These are phyloP conservation scores for Sporothrix pallida DNA, from an alignment of 2,329 filamentous ascomycete species.

Conservation along the genomic window DNA sequence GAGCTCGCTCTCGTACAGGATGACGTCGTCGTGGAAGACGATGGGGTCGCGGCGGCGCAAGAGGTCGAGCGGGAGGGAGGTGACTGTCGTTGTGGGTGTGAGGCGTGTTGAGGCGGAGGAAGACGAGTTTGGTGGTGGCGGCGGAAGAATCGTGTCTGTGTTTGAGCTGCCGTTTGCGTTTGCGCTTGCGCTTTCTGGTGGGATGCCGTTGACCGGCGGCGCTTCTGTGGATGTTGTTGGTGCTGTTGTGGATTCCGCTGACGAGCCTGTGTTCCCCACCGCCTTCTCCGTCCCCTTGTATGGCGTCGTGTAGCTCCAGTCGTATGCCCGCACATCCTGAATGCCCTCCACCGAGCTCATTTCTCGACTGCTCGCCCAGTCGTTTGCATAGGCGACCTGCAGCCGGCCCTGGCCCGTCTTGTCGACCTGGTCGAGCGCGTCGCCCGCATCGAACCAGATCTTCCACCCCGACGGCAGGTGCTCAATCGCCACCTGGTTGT, in stretches of 20 bases:
- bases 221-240: background rate
- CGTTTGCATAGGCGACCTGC: slow-evolving; percentile 88
- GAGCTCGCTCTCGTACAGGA: slow-evolving; percentile 95
- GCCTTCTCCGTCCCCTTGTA: slow-evolving; percentile 71
- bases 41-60: slow-evolving; percentile 91
- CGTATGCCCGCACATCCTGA: slow-evolving; percentile 92
- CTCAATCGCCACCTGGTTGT: slow-evolving; percentile 80
- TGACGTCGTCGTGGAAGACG: slow-evolving; percentile 93
- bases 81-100: background rate
- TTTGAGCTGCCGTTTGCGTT: background rate
- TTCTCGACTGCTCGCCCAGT: slow-evolving; percentile 75
- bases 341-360: slow-evolving; percentile 84
- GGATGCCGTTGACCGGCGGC: background rate
- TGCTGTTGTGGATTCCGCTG: background rate
- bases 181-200: background rate
- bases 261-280: background rate
- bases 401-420: slow-evolving; percentile 92
- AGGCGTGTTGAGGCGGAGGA: background rate
- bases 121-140: background rate
- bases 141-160: background rate
- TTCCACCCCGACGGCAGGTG: slow-evolving; percentile 79
- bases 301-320: slow-evolving; percentile 95
- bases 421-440: slow-evolving; percentile 88
- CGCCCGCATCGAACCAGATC: slow-evolving; percentile 81
- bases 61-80: slow-evolving; percentile 77